Evolutionary conservation across 2,329 filamentous ascomycete species (phyloP).

Genomic region (Lecanosticta acicola): DNA sequence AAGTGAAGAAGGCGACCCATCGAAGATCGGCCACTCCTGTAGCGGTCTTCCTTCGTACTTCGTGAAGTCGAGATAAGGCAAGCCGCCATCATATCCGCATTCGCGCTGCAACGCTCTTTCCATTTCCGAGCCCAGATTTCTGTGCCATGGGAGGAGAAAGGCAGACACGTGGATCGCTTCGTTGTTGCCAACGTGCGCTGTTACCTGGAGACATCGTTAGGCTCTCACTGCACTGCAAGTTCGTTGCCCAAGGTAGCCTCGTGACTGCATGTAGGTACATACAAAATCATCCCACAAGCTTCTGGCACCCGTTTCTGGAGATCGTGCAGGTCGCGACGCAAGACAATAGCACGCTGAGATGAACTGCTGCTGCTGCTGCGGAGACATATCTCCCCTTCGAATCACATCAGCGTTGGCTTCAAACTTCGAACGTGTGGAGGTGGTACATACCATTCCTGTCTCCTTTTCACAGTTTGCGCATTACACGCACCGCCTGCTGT

Average conservation of each 20-base stretch:
- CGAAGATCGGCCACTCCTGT: constrained; percentile 43
- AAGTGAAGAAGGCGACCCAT: constrained; percentile 46
- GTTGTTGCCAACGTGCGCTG: constrained; percentile 2
- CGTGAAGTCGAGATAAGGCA: constrained; percentile 6
- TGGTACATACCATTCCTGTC: background rate
- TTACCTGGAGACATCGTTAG: too few relatives aligned
- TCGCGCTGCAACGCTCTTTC: constrained; percentile 38
- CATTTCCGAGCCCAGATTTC: constrained; percentile 36
- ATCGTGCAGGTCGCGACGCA: background rate
- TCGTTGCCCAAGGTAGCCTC: too few relatives aligned
- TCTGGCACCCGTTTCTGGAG: background rate
- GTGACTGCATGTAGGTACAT: too few relatives aligned
- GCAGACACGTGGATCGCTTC: background rate
- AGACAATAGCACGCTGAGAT: background rate
- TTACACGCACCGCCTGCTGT: background rate
- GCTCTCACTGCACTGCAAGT: too few relatives aligned
- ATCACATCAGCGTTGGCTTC: background rate
- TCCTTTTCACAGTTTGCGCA: background rate
- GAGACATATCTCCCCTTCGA: background rate
- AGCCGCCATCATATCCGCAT: constrained; percentile 34
- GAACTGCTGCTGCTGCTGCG: background rate
- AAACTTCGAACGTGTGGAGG: background rate
- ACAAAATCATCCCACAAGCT: constrained; percentile 1
- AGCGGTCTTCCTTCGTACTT: background rate
- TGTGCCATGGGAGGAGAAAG: constrained; percentile 2